Percentiles rank a stretch among this genome's conserved stretches.
Conservation (phyloP, 2,329 filamentous ascomycete genomes). For the Fusarium torulosum region DNA sequence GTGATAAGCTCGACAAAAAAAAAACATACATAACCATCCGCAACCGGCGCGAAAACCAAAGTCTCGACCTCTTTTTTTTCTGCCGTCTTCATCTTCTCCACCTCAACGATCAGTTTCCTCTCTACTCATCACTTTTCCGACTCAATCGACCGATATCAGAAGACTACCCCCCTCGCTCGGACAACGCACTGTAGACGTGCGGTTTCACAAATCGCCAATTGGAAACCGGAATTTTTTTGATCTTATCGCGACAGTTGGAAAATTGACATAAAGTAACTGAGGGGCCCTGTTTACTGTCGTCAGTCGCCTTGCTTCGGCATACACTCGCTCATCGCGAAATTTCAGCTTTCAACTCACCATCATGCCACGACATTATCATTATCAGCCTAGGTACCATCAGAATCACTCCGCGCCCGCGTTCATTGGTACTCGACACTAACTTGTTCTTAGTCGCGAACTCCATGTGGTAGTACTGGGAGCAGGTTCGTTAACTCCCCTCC, state of each 20-base stretch:
- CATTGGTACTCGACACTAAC: slow-evolving; percentile 32
- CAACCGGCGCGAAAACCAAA: slow-evolving; percentile 16
- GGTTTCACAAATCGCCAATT: slow-evolving; percentile 11
- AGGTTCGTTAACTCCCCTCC: slow-evolving; percentile 64
- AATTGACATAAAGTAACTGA: slow-evolving; percentile 17
- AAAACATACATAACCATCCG: slow-evolving; percentile 22
- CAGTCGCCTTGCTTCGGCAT: slow-evolving; percentile 16
- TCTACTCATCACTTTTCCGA: slow-evolving; percentile 18
- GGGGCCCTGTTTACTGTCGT: slow-evolving; percentile 6
- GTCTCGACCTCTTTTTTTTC: slow-evolving; percentile 16
- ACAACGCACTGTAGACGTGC: slow-evolving; percentile 13
- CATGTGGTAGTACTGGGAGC: slow-evolving; percentile 86
- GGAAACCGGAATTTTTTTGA: slow-evolving; percentile 13
- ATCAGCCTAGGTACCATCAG: slow-evolving; percentile 46
- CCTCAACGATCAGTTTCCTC: slow-evolving; percentile 15
- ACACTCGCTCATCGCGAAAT: slow-evolving; percentile 22
- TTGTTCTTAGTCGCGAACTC: slow-evolving; percentile 74
- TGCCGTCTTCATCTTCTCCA: slow-evolving; percentile 4
- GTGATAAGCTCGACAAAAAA: not conserved
- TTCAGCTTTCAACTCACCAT: slow-evolving; percentile 22
- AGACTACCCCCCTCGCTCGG: slow-evolving; percentile 7
- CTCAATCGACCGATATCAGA: slow-evolving; percentile 16
- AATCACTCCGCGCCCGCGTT: not conserved
- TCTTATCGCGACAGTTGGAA: slow-evolving; percentile 24
- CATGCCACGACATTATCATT: slow-evolving; percentile 50